Evolutionary conservation across 2,329 filamentous ascomycete genomes (phyloP).

Genomic region (Hymenoscyphus scutula): DNA sequence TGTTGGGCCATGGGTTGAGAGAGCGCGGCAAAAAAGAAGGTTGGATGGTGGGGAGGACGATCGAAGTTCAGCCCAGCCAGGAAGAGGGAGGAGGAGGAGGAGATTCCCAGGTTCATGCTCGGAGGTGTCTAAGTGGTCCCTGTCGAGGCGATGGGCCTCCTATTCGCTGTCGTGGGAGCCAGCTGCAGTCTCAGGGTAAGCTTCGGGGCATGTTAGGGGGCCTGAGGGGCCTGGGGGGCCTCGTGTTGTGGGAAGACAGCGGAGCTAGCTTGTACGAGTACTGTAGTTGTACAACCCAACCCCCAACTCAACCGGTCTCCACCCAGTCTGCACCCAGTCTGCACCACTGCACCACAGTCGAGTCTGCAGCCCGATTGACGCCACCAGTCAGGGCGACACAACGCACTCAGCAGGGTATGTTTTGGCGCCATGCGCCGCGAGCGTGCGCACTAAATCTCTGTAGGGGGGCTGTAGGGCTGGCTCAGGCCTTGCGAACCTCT

Average conservation of each 20-base stretch:
- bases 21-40: constrained; percentile 12
- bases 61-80: constrained; percentile 16
- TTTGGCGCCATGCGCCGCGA: constrained; percentile 6
- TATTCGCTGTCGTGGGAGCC: not conserved
- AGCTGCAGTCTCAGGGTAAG: not conserved
- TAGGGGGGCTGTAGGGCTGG: too few species aligned
- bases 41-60: constrained; percentile 6
- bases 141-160: not conserved
- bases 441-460: constrained; percentile 5
- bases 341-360: not conserved
- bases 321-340: not conserved
- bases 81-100: not conserved
- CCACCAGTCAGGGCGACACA: constrained; percentile 11
- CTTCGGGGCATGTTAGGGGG: not conserved
- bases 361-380: not conserved
- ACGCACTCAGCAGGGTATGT: not conserved
- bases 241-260: not conserved
- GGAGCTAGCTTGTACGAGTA: not conserved
- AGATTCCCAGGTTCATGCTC: not conserved
- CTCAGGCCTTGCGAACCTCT: not conserved
- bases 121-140: not conserved
- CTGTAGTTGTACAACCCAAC: too few species aligned
- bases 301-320: too few species aligned
- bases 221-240: too few species aligned
- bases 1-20: constrained; percentile 4